phyloP scores from a whole-genome alignment of 2,329 filamentous ascomycete genomes.

The Stemphylium beticola region DNA sequence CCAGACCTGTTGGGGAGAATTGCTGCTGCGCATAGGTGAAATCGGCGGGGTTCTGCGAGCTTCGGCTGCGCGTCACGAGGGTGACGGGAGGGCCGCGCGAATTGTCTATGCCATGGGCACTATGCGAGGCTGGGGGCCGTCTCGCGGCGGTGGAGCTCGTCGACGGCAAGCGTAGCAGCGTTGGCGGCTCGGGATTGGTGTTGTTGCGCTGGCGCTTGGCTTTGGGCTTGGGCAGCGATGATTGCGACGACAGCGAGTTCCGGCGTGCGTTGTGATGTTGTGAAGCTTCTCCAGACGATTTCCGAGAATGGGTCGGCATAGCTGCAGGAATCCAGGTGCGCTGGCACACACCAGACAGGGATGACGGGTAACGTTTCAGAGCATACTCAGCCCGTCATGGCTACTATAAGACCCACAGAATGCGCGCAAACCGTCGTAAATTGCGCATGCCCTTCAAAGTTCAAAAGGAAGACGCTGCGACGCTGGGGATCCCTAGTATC shows the following conservation, averaged over 20 bases:
- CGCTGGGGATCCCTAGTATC: slow-evolving; percentile 16
- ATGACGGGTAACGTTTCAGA: slow-evolving; percentile 21
- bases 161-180: slow-evolving; percentile 43
- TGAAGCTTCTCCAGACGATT: slow-evolving; percentile 20
- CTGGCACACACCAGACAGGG: slow-evolving; percentile 29
- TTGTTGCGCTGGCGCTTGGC: slow-evolving; percentile 35
- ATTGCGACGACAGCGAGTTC: slow-evolving; percentile 16
- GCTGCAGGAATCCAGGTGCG: slow-evolving; percentile 21
- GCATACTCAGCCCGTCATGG: slow-evolving; percentile 28
- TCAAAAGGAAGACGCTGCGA: slow-evolving; percentile 15
- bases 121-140: slow-evolving; percentile 56
- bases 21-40: slow-evolving; percentile 39
- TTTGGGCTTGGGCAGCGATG: slow-evolving; percentile 14
- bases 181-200: slow-evolving; percentile 31
- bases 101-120: slow-evolving; percentile 58
- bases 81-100: slow-evolving; percentile 58
- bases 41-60: slow-evolving; percentile 36
- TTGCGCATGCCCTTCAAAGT: slow-evolving; percentile 17
- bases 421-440: slow-evolving; percentile 17
- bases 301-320: slow-evolving; percentile 25
- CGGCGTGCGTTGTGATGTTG: slow-evolving; percentile 14
- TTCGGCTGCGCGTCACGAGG: slow-evolving; percentile 50
- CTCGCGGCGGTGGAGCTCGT: slow-evolving; percentile 35
- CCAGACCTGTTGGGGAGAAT: slow-evolving; percentile 29
- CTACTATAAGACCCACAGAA: slow-evolving; percentile 26